Base-by-base conservation (phyloP, 2,329 filamentous ascomycete genomes). In the Juglanconis sp. region DNA sequence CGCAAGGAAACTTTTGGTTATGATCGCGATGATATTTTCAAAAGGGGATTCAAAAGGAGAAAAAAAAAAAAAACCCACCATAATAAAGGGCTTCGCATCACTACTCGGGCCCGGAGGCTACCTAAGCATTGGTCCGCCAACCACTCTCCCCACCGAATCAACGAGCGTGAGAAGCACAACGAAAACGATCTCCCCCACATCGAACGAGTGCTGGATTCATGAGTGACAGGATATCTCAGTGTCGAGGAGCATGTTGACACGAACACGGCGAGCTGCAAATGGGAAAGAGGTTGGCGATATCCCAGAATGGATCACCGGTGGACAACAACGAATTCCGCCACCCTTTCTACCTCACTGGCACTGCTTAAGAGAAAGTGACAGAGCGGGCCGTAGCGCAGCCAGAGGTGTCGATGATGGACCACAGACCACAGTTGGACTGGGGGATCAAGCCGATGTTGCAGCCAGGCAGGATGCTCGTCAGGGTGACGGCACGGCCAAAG, bases 361-460 rank as follows among this genome's bases (percentile, higher is more conserved):
- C 30, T 5, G 17, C n/a, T 47, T 47, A 49, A 3, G 49, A 59
- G 7, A 59, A 59, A 3, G 56, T 59, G 0, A 59, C 56, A 32
- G 56, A 59, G 8, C 56, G 50, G 10, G 56, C 49, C 9, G 56
- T 59, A 8, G 56, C 56, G 6, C 50, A 59, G 24, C 49, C 56
- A 13, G 49, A 53, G 3, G 56, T 59, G 50, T 59, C 56, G 24
- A 59, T 54, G 42, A 59, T 53, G 24, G 49, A 48, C 56, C 56
- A 59, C 7, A 59, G 56, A 11, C 6, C 40, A 15, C 56, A 59
- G 50, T 53, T 40, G 15, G 17, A 2, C 50, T 59, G 56, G 6
- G 56, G 56, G 6, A 59, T 38, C 6, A 59, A 13, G 42, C 56
- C 56, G 13, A 59, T 54, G 30, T 31, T 47, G 50, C 56, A 59